A percentile compares a stretch with the other conserved stretches of the same genome.
Evolutionary conservation across 129 eudicot genomes (phyloP).

Genomic region (Tagetes erecta): DNA sequence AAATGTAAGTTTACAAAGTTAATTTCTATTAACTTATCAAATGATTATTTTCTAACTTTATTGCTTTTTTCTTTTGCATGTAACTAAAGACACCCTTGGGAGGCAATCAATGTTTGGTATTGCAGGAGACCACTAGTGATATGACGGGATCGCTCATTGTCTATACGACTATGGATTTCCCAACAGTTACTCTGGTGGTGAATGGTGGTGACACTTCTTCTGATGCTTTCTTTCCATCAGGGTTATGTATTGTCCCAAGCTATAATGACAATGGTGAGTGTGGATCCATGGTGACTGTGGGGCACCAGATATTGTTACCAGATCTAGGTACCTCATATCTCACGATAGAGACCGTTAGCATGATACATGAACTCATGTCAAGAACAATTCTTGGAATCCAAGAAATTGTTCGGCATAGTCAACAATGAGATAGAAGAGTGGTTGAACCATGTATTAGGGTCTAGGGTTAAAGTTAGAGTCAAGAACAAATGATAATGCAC

Average conservation of each 20-base stretch:
- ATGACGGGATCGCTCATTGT: conserved; percentile 31
- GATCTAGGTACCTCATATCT: background rate
- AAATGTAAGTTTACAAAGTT: conserved; percentile 13
- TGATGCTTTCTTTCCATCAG: conserved; percentile 22
- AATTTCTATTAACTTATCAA: background rate
- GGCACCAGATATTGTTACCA: conserved; percentile 16
- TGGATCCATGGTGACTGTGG: conserved; percentile 32
- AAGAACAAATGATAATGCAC: background rate
- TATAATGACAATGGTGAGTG: conserved; percentile 9
- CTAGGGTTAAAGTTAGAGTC: background rate
- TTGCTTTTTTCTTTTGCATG: background rate
- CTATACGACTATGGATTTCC: conserved; percentile 18
- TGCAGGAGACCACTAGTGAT: conserved; percentile 15
- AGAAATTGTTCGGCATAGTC: conserved; percentile 17
- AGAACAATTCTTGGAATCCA: conserved; percentile 12
- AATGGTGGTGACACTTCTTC: conserved; percentile 14
- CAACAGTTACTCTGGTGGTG: conserved; percentile 1
- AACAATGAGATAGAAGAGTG: background rate
- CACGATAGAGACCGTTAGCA: background rate
- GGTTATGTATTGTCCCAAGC: conserved; percentile 22
- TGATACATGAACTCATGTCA: conserved; percentile 2
- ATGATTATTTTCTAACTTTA: background rate
- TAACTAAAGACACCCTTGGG: background rate
- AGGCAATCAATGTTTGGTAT: background rate
- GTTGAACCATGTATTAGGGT: background rate